A percentile compares a stretch with the other conserved stretches of the same genome.
phyloP scores from a whole-genome alignment of 2,329 filamentous ascomycete genomes.

The Pseudogymnoascus pannorum region DNA sequence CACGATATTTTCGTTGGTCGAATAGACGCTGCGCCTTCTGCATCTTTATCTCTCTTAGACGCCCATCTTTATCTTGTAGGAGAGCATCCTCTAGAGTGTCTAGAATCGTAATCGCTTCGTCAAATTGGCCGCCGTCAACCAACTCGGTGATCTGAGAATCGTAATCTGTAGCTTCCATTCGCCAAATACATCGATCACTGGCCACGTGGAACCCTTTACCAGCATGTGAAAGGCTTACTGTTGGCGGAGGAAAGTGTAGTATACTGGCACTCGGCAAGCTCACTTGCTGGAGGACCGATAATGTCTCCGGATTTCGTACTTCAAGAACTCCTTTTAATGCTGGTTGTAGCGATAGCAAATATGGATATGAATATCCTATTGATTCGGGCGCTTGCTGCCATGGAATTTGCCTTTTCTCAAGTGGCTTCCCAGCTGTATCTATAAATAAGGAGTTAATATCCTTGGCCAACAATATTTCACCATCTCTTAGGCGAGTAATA shows the following conservation, averaged over 20 bases:
- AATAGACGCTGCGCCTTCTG: slow-evolving; percentile 85
- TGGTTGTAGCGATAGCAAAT: slow-evolving; percentile 79
- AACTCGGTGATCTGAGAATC: slow-evolving; percentile 82
- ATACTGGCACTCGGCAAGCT: slow-evolving; percentile 73
- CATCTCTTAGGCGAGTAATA: slow-evolving; percentile 72
- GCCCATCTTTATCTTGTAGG: slow-evolving; percentile 71
- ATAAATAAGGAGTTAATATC: slow-evolving; percentile 95
- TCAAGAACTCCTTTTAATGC: slow-evolving; percentile 79
- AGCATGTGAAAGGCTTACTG: slow-evolving; percentile 87
- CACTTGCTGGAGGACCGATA: slow-evolving; percentile 83
- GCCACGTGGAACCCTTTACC: slow-evolving; percentile 93
- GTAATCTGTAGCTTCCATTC: slow-evolving; percentile 90
- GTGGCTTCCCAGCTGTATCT: slow-evolving; percentile 69
- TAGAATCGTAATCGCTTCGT: slow-evolving; percentile 87
- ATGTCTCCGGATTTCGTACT: slow-evolving; percentile 83
- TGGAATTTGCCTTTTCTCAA: slow-evolving; percentile 82
- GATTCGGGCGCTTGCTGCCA: slow-evolving; percentile 85
- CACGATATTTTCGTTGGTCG: slow-evolving; percentile 70
- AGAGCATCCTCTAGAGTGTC: slow-evolving; percentile 89
- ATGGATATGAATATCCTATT: slow-evolving; percentile 94
- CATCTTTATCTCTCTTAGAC: slow-evolving; percentile 81
- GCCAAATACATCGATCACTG: slow-evolving; percentile 88
- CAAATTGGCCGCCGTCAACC: slow-evolving; percentile 64
- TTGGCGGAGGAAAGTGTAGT: slow-evolving; percentile 86
- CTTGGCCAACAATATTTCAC: slow-evolving; percentile 88